Evolutionary conservation across 2,329 filamentous ascomycete genomes (phyloP), one percentile per base, ranked within the genome.

Genomic region (Aspergillus pseudoviridinutans): DNA sequence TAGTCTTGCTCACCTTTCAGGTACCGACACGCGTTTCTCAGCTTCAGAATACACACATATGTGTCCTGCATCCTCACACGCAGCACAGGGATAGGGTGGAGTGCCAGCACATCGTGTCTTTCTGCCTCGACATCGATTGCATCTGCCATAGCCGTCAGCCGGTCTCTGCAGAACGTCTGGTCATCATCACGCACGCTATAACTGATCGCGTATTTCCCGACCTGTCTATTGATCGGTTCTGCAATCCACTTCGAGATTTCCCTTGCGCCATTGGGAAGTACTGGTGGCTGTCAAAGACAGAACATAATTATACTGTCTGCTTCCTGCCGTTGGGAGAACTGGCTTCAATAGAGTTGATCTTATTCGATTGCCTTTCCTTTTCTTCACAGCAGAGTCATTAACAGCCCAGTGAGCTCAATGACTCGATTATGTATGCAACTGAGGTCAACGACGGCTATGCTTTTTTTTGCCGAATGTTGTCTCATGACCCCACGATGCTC

Each of bases 31-130:
- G 9, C 71, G 64, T 52, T 72, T 73, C 46, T 74, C 72, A 7
- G 69, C 67, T 61, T 75, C 72, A 0, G 72, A 69, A 57, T 74
- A 75, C 14, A 73, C 62, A 58, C 73, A 75, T 17, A 60, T 50
- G 6, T 68, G 67, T 1, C 68, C 69, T 1, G 59, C 69, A 51
- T 72, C 71, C 32, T 68, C 66, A 49, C 72, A 74, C 9, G 70
- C 66, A 25, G 68, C 65, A 53, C 73, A 75, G 4, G 71, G 70
- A n/a, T 66, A 62, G 1, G 73, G 73, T 12, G 71, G 70, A 46
- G 59, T 71, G 6, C 72, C 72, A 27, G 65, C 66, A 54, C 73
- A 75, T 53, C 71, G 70, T 8, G 70, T 72, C 56, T 75, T 75
- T 41, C 73, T 64, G 47, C 59, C 64, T 28, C 72, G 69, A 56